Base-by-base conservation (phyloP, 495 filamentous ascomycete species). In the Xylaria longipes region DNA sequence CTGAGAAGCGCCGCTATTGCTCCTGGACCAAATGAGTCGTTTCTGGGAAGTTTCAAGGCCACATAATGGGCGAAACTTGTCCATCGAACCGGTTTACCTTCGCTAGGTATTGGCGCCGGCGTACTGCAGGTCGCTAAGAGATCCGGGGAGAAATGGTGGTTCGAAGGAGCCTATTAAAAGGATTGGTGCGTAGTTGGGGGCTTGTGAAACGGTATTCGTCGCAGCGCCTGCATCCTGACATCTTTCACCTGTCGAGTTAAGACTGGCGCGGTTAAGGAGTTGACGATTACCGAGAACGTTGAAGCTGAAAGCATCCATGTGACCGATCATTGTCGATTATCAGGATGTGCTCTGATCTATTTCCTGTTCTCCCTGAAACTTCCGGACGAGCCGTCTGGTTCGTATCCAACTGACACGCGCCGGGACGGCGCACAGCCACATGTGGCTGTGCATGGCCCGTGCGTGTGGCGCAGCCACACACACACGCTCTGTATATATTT, bases 1-100 rank as follows among this genome's bases (percentile, higher is more conserved):
- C 65, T 67, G 48, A 67, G 48, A 67, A 67, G 65, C 65, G 46
- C 65, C 46, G 37, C 43, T 31, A 52, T 31, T 48, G 64, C 57
- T 69, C 66, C 56, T 58, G 33, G 33, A 58, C 69, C 45, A 75
- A 72, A 76, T 76, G 72, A 72, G 39, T 29, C 54, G 76, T 76
- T 76, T 74, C 72, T 25, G 22, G 39, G 35, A 48, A 68, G 76
- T 76, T 76, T 76, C 74, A 76, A 63, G 65, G 72, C 70, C 65
- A 52, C 65, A 72, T 68, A 73, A 31, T 67, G 41, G 37, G 72
- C 50, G 72, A 65, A 66, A 65, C 71, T 39, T 33, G 57, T 68
- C 35, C 68, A 72, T 56, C 69, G 75, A 22, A 27, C 33, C 70
- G 73, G 46, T 20, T 71, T 71, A 22, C 61, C 48, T 58, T 60